Percentiles rank a stretch among this genome's conserved stretches.
phyloP scores from a whole-genome alignment of 2,329 filamentous ascomycete genomes.

The Fusarium sp. region DNA sequence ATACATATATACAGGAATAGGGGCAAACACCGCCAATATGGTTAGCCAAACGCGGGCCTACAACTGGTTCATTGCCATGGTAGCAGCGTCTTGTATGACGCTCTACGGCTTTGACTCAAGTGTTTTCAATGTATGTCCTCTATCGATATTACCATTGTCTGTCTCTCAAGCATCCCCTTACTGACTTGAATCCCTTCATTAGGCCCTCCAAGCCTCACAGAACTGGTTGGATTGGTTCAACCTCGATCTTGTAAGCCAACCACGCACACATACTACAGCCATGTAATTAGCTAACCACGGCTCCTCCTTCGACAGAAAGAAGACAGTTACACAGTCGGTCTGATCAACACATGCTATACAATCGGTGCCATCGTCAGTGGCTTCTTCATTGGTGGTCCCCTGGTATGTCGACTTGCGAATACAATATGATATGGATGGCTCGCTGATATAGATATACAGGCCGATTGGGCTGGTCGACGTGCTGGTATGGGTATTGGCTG shows the following conservation, averaged over 20 bases:
- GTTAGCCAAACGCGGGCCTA: conserved; percentile 46
- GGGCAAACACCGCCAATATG: conserved; percentile 46
- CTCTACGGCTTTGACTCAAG: conserved; percentile 79
- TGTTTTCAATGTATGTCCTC: conserved; percentile 68
- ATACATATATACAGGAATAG: background rate
- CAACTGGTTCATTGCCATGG: conserved; percentile 67
- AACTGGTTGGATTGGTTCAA: conserved; percentile 74
- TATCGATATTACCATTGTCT: too few relatives aligned
- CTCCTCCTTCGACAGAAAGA: conserved; percentile 41
- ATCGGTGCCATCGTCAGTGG: conserved; percentile 75
- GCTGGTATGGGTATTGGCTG: conserved; percentile 72
- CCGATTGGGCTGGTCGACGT: conserved; percentile 69
- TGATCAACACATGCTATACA: conserved; percentile 74
- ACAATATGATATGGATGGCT: background rate
- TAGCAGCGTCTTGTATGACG: conserved; percentile 78
- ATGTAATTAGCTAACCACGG: background rate
- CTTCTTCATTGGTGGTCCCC: conserved; percentile 73
- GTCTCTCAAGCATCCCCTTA: background rate
- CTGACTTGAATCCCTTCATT: conserved; percentile 12
- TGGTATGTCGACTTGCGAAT: conserved; percentile 47
- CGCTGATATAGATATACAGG: conserved; percentile 41
- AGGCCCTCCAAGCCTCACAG: conserved; percentile 69
- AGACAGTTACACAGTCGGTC: conserved; percentile 57
- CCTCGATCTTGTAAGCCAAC: conserved; percentile 48
- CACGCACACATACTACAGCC: background rate